Percentiles rank a stretch among this genome's conserved stretches.
These are phyloP conservation scores for Hymenoscyphus fraxineus DNA, from an alignment of 2,329 filamentous ascomycete genomes.

Conservation along the genomic window DNA sequence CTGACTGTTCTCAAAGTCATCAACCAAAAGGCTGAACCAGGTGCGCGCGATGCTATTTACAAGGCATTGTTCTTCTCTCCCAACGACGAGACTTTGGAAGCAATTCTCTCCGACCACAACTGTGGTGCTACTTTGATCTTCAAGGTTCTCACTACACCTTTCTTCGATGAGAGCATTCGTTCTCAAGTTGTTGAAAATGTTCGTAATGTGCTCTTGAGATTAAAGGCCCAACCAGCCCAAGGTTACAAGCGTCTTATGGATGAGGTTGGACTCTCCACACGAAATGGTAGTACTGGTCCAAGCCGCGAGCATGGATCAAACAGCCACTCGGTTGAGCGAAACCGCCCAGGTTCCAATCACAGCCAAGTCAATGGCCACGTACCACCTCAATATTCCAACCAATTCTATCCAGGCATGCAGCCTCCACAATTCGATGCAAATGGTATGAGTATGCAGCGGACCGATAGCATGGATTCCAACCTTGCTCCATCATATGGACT, in stretches of 20 bases:
- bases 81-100: slow-evolving; percentile 81
- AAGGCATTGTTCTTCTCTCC: slow-evolving; percentile 89
- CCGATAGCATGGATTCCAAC: slow-evolving; percentile 49
- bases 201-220: slow-evolving; percentile 78
- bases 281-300: slow-evolving; percentile 42
- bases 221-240: slow-evolving; percentile 91
- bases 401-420: slow-evolving; percentile 52
- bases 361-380: slow-evolving; percentile 46
- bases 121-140: slow-evolving; percentile 96
- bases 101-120: slow-evolving; percentile 84
- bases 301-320: slow-evolving; percentile 30
- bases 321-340: slow-evolving; percentile 45
- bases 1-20: slow-evolving; percentile 96
- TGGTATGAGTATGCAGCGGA: slow-evolving; percentile 48
- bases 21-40: slow-evolving; percentile 92
- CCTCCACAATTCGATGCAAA: slow-evolving; percentile 46
- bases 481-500: slow-evolving; percentile 47
- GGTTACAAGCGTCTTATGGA: slow-evolving; percentile 99
- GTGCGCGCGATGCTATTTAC: slow-evolving; percentile 85
- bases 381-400: slow-evolving; percentile 42
- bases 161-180: slow-evolving; percentile 90
- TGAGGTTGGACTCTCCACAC: slow-evolving; percentile 83
- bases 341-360: slow-evolving; percentile 52
- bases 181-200: slow-evolving; percentile 88
- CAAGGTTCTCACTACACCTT: slow-evolving; percentile 95